A percentile compares a stretch with the other conserved stretches of the same genome.
Conservation (phyloP, 257 asterid genomes). For the Haberlea rhodopensis region DNA sequence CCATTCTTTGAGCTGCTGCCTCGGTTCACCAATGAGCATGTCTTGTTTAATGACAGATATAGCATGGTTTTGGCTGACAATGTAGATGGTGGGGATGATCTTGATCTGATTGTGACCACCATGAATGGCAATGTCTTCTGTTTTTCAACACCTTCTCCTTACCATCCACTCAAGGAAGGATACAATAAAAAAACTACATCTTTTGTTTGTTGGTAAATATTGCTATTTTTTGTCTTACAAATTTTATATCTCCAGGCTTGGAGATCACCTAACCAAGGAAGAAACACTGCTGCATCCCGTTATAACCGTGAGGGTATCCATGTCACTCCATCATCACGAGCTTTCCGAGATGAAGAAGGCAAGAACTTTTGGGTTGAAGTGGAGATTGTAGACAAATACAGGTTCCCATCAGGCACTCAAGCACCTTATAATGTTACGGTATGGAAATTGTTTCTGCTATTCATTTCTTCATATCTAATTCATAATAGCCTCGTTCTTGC, state of each 20-base stretch:
- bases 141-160: conserved; percentile 94
- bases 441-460: conserved; percentile 20
- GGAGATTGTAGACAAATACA: conserved; percentile 76
- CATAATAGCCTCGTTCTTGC: neutral
- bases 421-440: conserved; percentile 97
- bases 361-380: conserved; percentile 90
- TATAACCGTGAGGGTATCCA: conserved; percentile 76
- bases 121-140: conserved; percentile 99
- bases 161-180: conserved; percentile 92
- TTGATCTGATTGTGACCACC: conserved; percentile 92
- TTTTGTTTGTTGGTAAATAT: conserved; percentile 11
- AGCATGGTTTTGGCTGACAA: conserved; percentile 99
- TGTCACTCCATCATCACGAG: conserved; percentile 81
- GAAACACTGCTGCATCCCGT: conserved; percentile 75
- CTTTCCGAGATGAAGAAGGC: conserved; percentile 98
- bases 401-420: conserved; percentile 87
- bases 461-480: conserved; percentile 9
- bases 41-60: conserved; percentile 57
- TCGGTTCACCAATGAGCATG: conserved; percentile 12
- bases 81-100: conserved; percentile 98
- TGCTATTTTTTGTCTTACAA: conserved; percentile 20
- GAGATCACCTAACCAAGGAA: conserved; percentile 83
- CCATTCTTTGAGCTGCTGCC: conserved; percentile 19
- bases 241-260: conserved; percentile 63
- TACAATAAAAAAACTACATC: neutral